A percentile compares a stretch with the other conserved stretches of the same genome.
phyloP scores from a whole-genome alignment of 768 basidiomycete genomes.

The Neoboletus brunneissimus region DNA sequence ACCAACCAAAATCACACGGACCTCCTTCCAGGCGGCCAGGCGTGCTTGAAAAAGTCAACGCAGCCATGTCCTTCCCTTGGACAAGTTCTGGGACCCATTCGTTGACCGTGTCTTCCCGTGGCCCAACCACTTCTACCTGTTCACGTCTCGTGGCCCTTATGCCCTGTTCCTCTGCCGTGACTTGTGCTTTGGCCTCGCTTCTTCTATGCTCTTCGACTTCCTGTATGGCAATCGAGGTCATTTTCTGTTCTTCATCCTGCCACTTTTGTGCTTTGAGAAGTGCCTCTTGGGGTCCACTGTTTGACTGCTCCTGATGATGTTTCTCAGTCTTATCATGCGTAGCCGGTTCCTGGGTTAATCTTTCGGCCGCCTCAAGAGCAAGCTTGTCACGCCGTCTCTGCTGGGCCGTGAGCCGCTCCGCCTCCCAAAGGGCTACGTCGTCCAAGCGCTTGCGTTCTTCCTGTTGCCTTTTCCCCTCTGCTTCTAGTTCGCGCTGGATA shows the following conservation, averaged over 20 bases:
- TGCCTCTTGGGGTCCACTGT: slow-evolving; percentile 3
- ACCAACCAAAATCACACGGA: slow-evolving; percentile 9
- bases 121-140: slow-evolving; percentile 1
- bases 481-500: slow-evolving; percentile 26
- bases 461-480: slow-evolving; percentile 19
- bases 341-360: slow-evolving; percentile 14
- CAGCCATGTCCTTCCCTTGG: not conserved
- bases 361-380: slow-evolving; percentile 5
- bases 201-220: slow-evolving; percentile 1
- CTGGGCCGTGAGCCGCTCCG: slow-evolving; percentile 29
- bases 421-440: slow-evolving; percentile 35
- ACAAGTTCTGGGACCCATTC: not conserved
- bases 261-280: not conserved
- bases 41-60: not conserved
- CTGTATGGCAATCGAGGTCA: not conserved
- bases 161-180: not conserved
- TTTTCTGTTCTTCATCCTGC: not conserved
- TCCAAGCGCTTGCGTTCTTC: slow-evolving; percentile 28
- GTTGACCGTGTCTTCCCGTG: not conserved
- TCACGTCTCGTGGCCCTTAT: not conserved
- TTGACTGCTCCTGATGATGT: slow-evolving; percentile 14
- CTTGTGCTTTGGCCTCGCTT: slow-evolving; percentile 1
- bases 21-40: slow-evolving; percentile 22
- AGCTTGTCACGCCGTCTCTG: slow-evolving; percentile 30
- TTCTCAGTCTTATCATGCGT: slow-evolving; percentile 28